phyloP scores from a whole-genome alignment of 1,284 basidiomycete species.

The Cryptococcus jaspeensis region DNA sequence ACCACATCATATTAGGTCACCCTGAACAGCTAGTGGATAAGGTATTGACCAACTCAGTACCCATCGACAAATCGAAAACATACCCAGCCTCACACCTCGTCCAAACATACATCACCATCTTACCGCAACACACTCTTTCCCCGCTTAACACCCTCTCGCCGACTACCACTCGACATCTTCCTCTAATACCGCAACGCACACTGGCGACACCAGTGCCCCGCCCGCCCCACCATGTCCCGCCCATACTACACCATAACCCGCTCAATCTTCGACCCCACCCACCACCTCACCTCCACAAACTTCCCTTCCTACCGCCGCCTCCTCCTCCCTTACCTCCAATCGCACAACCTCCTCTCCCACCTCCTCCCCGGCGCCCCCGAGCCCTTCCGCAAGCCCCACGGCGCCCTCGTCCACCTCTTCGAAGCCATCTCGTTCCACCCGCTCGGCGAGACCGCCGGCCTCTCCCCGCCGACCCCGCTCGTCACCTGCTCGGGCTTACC shows the following conservation, averaged over 20 bases:
- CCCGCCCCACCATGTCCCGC: no score
- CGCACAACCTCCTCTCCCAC: background rate
- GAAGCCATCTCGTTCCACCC: background rate
- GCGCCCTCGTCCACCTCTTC: background rate
- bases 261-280: background rate
- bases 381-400: background rate
- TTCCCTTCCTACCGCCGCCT: background rate
- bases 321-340: background rate
- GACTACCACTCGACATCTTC: background rate
- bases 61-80: no score
- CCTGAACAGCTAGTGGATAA: no score
- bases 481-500: background rate
- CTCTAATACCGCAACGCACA: no score
- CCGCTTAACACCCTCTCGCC: background rate
- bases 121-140: no score
- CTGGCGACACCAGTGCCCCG: no score
- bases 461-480: background rate
- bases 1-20: no score
- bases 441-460: background rate
- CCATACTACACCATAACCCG: background rate
- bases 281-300: background rate
- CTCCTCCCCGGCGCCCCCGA: background rate
- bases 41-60: no score
- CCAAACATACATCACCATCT: no score
- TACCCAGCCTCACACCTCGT: no score